phyloP scores from a whole-genome alignment of 2,329 filamentous ascomycete species.

The Sporothrix protearum region DNA sequence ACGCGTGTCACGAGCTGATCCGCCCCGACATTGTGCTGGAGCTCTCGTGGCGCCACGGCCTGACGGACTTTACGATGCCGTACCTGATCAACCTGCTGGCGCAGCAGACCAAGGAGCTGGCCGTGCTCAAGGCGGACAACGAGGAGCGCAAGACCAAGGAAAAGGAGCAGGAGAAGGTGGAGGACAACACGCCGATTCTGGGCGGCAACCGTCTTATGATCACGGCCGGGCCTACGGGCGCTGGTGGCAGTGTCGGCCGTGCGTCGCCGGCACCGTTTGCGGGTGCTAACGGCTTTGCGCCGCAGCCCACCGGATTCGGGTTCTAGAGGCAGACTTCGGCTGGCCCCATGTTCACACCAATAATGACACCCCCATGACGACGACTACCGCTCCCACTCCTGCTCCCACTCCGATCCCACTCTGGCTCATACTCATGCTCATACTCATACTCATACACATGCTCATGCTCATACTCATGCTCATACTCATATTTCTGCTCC shows the following conservation, averaged over 20 bases:
- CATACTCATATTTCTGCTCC: too few species aligned
- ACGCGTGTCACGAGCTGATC: constrained; percentile 96
- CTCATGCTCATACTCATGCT: too few species aligned
- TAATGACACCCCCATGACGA: constrained; percentile 15
- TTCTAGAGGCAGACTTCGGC: constrained; percentile 45
- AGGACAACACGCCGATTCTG: constrained; percentile 90
- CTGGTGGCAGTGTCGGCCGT: constrained; percentile 38
- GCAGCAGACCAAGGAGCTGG: constrained; percentile 84
- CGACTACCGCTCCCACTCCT: not conserved
- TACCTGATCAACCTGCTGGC: constrained; percentile 99
- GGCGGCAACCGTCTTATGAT: constrained; percentile 89
- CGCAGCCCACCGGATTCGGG: constrained; percentile 79
- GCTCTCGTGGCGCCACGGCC: constrained; percentile 92
- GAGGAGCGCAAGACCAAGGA: constrained; percentile 53
- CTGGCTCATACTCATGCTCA: too few species aligned
- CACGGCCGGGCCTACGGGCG: constrained; percentile 73
- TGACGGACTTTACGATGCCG: constrained; percentile 97
- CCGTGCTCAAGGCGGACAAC: constrained; percentile 87
- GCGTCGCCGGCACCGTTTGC: constrained; percentile 66
- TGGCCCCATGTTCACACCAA: constrained; percentile 12
- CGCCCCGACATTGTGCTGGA: constrained; percentile 90
- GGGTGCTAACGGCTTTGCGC: constrained; percentile 82
- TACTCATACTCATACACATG: too few species aligned
- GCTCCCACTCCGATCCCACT: not conserved
- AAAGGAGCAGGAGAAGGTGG: constrained; percentile 64